These are phyloP conservation scores for Raphanus raphanistrum DNA, from an alignment of 345 rosid genomes.

Conservation along the genomic window DNA sequence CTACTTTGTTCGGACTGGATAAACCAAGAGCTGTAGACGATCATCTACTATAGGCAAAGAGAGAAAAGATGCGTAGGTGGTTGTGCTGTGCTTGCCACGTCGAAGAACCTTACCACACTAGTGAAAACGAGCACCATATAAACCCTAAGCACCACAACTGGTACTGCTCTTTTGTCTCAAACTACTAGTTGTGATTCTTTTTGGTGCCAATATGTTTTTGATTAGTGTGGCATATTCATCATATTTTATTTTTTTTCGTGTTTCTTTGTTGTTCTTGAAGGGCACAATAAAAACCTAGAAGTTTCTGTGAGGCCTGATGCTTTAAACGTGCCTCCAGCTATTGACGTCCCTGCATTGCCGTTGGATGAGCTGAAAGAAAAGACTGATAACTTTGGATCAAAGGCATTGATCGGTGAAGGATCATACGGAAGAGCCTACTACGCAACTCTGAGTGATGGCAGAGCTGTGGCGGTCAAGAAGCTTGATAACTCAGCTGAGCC, in stretches of 20 bases:
- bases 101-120: slow-evolving; percentile 68
- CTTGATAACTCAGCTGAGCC: slow-evolving; percentile 77
- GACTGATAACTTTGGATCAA: slow-evolving; percentile 48
- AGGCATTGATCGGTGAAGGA: slow-evolving; percentile 81
- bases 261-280: background rate
- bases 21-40: slow-evolving; percentile 51
- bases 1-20: slow-evolving; percentile 57
- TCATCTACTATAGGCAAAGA: slow-evolving; percentile 59
- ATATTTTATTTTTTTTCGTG: background rate
- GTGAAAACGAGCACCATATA: slow-evolving; percentile 58
- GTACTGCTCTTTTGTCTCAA: background rate
- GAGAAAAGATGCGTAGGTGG: slow-evolving; percentile 89
- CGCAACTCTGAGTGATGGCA: slow-evolving; percentile 65
- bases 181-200: background rate
- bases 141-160: slow-evolving; percentile 51
- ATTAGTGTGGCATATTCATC: too few relatives aligned
- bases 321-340: slow-evolving; percentile 50
- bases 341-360: background rate
- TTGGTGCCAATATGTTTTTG: background rate
- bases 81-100: slow-evolving; percentile 85
- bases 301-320: slow-evolving; percentile 60
- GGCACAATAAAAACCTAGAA: slow-evolving; percentile 37
- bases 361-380: slow-evolving; percentile 1
- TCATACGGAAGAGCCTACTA: slow-evolving; percentile 89
- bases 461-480: slow-evolving; percentile 77